Evolutionary conservation across 495 filamentous ascomycete species (phyloP), one percentile per base, ranked within the genome.

Genomic region (Penicillium samsonianum): DNA sequence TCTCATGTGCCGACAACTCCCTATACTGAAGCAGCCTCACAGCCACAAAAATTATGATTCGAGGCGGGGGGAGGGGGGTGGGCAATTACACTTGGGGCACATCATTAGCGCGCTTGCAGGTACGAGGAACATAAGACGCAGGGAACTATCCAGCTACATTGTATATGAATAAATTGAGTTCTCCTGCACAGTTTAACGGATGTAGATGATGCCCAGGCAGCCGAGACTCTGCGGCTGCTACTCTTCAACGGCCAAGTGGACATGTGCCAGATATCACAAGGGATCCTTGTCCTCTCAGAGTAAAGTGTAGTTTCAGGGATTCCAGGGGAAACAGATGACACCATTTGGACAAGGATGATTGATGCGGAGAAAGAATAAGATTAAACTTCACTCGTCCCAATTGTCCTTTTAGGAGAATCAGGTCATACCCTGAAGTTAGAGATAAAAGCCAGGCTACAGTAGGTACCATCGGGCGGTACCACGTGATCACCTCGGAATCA

Each of bases 1-100:
- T 74, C 41, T 70, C 68, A 1, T 72, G 68, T 64, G 67, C 59
- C 16, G 64, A 73, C 47, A 76, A 71, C 55, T 67, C 67, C 3
- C 26, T 55, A 2, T 55, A 42, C 33, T 59, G 25, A 52, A 26
- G 22, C 38, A n/a, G 22, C 41, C 37, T 57, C 38, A 41, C 46
- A 7, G 26, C 25, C 8, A 22, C 6, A 20, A 26, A 26, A 26
- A 51, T 17, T 16, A 19, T 37, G 35, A 51, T 41, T n/a, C 4
- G 10, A n/a, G 17, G 19, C 2, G 20, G 40, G 25, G 44, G 25
- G 7, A n/a, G 19, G 17, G 2, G 4, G 1, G 7, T 17, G 9
- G 12, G 17, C 2, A 40, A 46, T 45, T 31, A 19, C 50, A n/a
- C 44, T 31, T 20, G 28, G 40, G 16, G 20, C 53, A 37, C 22